phyloP scores from a whole-genome alignment of 148 eudicot species.

The Selenicereus undatus region DNA sequence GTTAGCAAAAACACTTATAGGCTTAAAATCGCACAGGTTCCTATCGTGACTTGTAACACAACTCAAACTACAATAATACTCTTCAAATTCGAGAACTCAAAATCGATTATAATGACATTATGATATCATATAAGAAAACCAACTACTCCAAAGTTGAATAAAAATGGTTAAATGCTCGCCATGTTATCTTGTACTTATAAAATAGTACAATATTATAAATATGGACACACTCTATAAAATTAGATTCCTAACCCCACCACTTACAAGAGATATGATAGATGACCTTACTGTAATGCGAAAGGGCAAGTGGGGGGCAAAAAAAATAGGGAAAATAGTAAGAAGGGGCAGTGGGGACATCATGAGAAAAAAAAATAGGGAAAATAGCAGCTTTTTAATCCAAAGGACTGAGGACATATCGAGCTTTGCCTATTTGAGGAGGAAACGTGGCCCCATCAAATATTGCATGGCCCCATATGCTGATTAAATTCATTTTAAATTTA shows the following conservation, averaged over 20 bases:
- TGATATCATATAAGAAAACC: not conserved
- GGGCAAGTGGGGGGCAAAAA: not conserved
- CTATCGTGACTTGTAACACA: too few relatives aligned
- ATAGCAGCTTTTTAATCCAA: conserved; percentile 4
- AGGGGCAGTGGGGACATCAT: not conserved
- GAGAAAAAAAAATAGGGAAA: not conserved
- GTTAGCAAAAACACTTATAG: too few relatives aligned
- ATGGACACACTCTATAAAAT: not conserved
- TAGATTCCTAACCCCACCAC: not conserved
- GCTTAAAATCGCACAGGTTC: too few relatives aligned
- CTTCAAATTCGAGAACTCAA: too few relatives aligned
- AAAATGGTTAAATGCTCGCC: too few relatives aligned
- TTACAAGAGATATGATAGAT: not conserved
- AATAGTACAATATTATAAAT: not conserved
- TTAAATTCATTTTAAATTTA: too few relatives aligned
- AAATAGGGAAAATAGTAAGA: not conserved
- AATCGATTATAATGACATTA: too few relatives aligned
- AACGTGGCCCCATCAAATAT: conserved; percentile 17
- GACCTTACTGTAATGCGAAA: conserved; percentile 12
- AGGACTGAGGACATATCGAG: not conserved
- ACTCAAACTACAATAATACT: too few relatives aligned
- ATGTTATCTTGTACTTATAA: not conserved
- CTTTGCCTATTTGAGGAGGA: conserved; percentile 2
- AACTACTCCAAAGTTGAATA: not conserved
- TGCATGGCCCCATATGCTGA: not conserved